Base-by-base conservation (phyloP, 2,329 filamentous ascomycete genomes). In the Talaromyces rugulosus region DNA sequence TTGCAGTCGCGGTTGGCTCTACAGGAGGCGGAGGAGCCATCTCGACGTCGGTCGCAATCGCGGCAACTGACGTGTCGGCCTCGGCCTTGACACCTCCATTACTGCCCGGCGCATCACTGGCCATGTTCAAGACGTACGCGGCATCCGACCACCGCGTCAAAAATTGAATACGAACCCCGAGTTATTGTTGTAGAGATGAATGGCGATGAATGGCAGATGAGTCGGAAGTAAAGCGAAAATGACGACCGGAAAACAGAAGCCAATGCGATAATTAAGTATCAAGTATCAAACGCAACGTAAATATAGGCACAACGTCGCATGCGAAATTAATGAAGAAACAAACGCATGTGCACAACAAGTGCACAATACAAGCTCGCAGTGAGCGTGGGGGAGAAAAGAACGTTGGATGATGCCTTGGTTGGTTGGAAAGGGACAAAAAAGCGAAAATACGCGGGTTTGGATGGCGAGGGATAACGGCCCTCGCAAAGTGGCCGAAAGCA, bases 71-170 rank as follows among this genome's bases (percentile, higher is more conserved):
- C 14, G 44, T 50, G 40, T 58, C 47, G 28, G 16, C 51, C 56
- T 52, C 57, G 27, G 23, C 56, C 63, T 72, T 70, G 53, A 64
- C 64, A 61, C 68, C 60, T 62, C 68, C 59, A 44, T 64, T 66
- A 62, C 60, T 56, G 23, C 51, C 60, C 58, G 73, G 66, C 53
- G 70, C 67, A 69, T 74, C 72, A 42, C 69, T 68, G 63, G 74
- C 73, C 74, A 76, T 63, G 55, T 50, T 50, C 36, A 31, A 27
- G 18, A 11, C n/a, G 50, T 9, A n/a, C n/a, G 40, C 34, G 36
- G 56, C 40, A 59, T 52, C 57, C 57, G 44, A 28, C 16, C 57
- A 28, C 30, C 44, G 36, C 44, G 44, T 47, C 44, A 12, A 47
- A 16, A 40, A 40, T 40, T n/a, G 36, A 40, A n/a, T n/a, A 18